Conservation (phyloP, 805 yeast genomes). For the Candida taoyuanica region DNA sequence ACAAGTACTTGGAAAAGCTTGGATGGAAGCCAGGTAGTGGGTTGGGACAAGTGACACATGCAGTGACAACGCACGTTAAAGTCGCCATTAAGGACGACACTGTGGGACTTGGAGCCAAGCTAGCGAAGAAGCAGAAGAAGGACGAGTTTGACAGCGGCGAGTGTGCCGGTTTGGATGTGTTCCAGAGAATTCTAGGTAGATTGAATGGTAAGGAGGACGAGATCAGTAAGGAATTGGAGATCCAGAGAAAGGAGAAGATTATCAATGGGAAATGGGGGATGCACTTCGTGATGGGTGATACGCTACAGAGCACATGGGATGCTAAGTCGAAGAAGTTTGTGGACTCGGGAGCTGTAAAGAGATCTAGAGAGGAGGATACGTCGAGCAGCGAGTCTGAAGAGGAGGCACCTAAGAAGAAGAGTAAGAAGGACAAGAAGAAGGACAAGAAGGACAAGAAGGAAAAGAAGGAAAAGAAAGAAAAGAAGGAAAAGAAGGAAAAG, state of each 20-base stretch:
- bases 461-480: conserved; percentile 26
- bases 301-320: conserved; percentile 80
- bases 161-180: conserved; percentile 87
- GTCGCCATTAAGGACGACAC: conserved; percentile 79
- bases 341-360: conserved; percentile 20
- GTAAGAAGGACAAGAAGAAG: conserved; percentile 25
- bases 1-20: conserved; percentile 67
- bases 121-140: conserved; percentile 49
- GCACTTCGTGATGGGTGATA: conserved; percentile 81
- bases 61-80: conserved; percentile 77
- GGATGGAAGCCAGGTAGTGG: conserved; percentile 97
- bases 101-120: conserved; percentile 84
- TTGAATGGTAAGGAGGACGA: conserved; percentile 80
- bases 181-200: conserved; percentile 85
- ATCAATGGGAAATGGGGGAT: conserved; percentile 88
- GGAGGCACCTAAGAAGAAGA: conserved; percentile 27
- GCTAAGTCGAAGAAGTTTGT: conserved; percentile 40
- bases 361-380: conserved; percentile 29
- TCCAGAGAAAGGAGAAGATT: conserved; percentile 61
- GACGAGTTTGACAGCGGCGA: conserved; percentile 79
- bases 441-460: conserved; percentile 26
- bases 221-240: conserved; percentile 59
- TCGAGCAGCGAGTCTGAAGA: conserved; percentile 18
- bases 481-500: conserved; percentile 28
- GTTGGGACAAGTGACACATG: conserved; percentile 63